Conservation (phyloP, 2,329 filamentous ascomycete species). For the Cytospora mali region DNA sequence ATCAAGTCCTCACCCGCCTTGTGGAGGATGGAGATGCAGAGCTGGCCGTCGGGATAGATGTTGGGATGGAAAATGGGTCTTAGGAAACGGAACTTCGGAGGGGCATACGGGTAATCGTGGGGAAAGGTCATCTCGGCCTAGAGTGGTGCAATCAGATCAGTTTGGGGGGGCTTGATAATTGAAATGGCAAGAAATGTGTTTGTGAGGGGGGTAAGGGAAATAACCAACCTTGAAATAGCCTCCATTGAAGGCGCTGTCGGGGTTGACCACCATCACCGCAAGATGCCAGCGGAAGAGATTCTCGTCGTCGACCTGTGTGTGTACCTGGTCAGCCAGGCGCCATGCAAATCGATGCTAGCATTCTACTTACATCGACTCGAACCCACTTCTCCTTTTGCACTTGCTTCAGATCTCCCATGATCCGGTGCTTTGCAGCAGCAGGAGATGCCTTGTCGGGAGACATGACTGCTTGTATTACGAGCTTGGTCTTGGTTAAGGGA, state of each 20-base stretch:
- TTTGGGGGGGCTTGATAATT: background rate
- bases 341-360: background rate
- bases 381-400: conserved; percentile 93
- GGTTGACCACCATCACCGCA: conserved; percentile 88
- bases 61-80: conserved; percentile 87
- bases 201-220: too few relatives aligned
- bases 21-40: conserved; percentile 97
- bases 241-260: conserved; percentile 88
- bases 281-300: conserved; percentile 88
- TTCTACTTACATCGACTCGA: conserved; percentile 71
- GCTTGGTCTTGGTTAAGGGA: background rate
- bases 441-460: conserved; percentile 35
- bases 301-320: conserved; percentile 68
- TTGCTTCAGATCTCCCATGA: conserved; percentile 85
- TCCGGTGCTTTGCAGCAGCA: conserved; percentile 66
- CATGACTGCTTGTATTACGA: conserved; percentile 38
- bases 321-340: conserved; percentile 25
- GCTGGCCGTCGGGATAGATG: conserved; percentile 84
- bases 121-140: conserved; percentile 85
- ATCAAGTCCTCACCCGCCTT: conserved; percentile 88
- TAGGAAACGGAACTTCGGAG: conserved; percentile 85
- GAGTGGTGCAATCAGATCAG: conserved; percentile 2
- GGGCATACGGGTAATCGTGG: conserved; percentile 84
- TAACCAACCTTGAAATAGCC: conserved; percentile 78
- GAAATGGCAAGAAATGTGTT: background rate